Evolutionary conservation across 371 early-diverging fungal species (phyloP).

Genomic region (Mucor ambiguus): DNA sequence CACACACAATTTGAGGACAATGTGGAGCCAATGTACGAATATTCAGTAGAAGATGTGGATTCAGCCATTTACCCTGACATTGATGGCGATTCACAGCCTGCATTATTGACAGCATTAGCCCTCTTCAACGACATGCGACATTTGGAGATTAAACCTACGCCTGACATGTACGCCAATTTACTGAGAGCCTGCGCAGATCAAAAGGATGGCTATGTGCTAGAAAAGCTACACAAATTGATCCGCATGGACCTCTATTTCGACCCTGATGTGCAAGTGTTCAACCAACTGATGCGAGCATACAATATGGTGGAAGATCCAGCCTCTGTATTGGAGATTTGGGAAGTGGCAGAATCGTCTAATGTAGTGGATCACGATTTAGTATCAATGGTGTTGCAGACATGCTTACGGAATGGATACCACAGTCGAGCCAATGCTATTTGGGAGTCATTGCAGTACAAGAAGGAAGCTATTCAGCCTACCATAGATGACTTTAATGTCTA

Average conservation of each 20-base stretch:
- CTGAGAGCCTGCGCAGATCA: slow-evolving; percentile 37
- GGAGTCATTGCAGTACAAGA: background rate
- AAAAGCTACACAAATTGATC: slow-evolving; percentile 44
- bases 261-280: slow-evolving; percentile 37
- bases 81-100: slow-evolving; percentile 32
- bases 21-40: slow-evolving; percentile 25
- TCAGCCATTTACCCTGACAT: slow-evolving; percentile 13
- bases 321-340: slow-evolving; percentile 43
- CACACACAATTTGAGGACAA: background rate
- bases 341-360: slow-evolving; percentile 15
- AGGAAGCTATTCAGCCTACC: background rate
- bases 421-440: slow-evolving; percentile 25
- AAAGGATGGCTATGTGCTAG: slow-evolving; percentile 33
- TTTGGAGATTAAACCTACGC: slow-evolving; percentile 36
- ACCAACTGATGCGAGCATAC: slow-evolving; percentile 48
- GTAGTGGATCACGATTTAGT: slow-evolving; percentile 8
- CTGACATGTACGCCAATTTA: slow-evolving; percentile 41
- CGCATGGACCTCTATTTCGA: slow-evolving; percentile 51
- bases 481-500: slow-evolving; percentile 43
- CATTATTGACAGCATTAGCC: slow-evolving; percentile 33
- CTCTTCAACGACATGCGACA: slow-evolving; percentile 53
- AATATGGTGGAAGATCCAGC: slow-evolving; percentile 30
- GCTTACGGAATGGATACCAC: slow-evolving; percentile 13
- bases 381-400: slow-evolving; percentile 18
- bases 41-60: slow-evolving; percentile 28